Percentiles rank a stretch among this genome's conserved stretches.
Conservation (phyloP, 352 stramenopile species). For the Achlya hypogyna region DNA sequence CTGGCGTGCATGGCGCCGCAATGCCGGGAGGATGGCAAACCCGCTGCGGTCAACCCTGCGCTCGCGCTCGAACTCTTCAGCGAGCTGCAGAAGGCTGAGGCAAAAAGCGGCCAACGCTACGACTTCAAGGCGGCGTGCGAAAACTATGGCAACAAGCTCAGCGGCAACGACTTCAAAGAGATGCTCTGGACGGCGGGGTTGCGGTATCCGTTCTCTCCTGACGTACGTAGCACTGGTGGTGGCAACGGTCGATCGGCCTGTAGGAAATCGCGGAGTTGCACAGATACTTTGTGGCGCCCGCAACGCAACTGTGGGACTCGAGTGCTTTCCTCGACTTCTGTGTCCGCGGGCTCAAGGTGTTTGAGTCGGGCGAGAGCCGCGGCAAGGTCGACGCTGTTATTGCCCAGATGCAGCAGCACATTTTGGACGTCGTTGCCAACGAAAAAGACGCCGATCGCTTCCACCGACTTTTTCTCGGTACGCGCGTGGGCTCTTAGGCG, state of each 20-base stretch:
- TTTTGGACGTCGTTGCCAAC: constrained; percentile 44
- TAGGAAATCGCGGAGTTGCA: constrained; percentile 26
- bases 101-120: constrained; percentile 22
- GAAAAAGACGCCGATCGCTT: constrained; percentile 47
- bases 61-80: background rate
- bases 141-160: constrained; percentile 33
- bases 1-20: constrained; percentile 30
- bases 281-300: background rate
- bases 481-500: background rate
- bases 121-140: constrained; percentile 26
- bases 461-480: constrained; percentile 35
- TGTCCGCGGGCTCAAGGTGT: background rate
- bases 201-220: constrained; percentile 53
- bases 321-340: background rate
- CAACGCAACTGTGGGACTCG: background rate
- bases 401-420: constrained; percentile 41
- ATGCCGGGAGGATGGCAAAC: background rate
- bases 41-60: background rate
- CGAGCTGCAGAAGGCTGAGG: background rate
- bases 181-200: constrained; percentile 53
- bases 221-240: constrained; percentile 23
- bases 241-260: background rate
- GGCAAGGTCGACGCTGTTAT: constrained; percentile 44
- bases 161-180: constrained; percentile 57
- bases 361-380: background rate